Evolutionary conservation across 2,329 filamentous ascomycete species (phyloP).

Genomic region (Diaporthe velutina): DNA sequence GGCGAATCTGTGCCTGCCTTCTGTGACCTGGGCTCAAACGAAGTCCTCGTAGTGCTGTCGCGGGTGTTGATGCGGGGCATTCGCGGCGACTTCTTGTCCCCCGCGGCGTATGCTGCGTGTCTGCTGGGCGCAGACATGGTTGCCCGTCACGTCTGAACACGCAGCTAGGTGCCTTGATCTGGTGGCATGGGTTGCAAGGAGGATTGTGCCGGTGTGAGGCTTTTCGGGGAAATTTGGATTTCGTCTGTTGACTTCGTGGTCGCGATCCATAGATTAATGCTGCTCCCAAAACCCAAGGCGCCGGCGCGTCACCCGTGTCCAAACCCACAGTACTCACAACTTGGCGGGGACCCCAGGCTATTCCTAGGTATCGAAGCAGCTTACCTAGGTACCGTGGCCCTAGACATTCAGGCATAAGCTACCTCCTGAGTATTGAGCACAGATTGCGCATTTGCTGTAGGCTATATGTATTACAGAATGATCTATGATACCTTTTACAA

Average conservation of each 20-base stretch:
- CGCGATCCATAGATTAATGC: constrained; percentile 15
- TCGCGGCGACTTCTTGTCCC: constrained; percentile 36
- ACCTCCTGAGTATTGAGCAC: neutral
- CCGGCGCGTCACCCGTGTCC: constrained; percentile 34
- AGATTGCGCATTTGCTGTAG: neutral
- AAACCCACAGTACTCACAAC: constrained; percentile 3
- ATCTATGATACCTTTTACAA: neutral
- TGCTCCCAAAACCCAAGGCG: neutral
- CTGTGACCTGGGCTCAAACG: constrained; percentile 50
- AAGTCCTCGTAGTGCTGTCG: constrained; percentile 51
- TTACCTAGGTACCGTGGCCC: neutral
- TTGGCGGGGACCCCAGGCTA: constrained; percentile 1
- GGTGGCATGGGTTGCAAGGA: constrained; percentile 27
- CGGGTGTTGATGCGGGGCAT: constrained; percentile 46
- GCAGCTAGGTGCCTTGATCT: constrained; percentile 21
- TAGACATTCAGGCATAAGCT: neutral
- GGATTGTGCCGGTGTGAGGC: neutral
- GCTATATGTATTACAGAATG: neutral
- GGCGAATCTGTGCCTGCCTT: constrained; percentile 44
- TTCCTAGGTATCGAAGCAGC: neutral
- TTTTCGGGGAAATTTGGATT: neutral
- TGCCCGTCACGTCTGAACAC: constrained; percentile 44
- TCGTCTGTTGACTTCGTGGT: constrained; percentile 32
- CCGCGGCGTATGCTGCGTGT: constrained; percentile 40
- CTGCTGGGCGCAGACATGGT: constrained; percentile 46